These are phyloP conservation scores for Beta macrorhiza DNA, from an alignment of 179 eudicot genomes.

Conservation along the genomic window DNA sequence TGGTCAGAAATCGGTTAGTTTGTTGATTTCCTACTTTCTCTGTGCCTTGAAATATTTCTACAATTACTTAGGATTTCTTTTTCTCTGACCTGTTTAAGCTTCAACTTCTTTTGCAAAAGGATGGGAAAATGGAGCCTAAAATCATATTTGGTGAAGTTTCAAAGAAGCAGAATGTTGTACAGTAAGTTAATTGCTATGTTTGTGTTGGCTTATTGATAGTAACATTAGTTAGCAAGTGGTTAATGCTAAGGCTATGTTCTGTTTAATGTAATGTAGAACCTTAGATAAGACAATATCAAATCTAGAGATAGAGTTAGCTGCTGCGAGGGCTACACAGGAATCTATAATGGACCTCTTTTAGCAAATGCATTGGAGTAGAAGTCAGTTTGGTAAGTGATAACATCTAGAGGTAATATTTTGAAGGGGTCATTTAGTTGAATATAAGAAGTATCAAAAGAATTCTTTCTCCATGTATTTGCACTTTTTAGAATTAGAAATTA, in stretches of 20 bases:
- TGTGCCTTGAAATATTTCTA: not conserved
- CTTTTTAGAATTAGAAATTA: no score
- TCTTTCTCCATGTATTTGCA: no score
- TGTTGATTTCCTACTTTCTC: not conserved
- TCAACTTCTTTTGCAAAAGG: slow-evolving; percentile 34
- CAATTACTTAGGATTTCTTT: no score
- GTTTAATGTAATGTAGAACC: slow-evolving; percentile 42
- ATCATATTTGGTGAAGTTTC: slow-evolving; percentile 55
- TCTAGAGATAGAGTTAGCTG: slow-evolving; percentile 92
- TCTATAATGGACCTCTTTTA: slow-evolving; percentile 67
- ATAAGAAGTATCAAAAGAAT: no score
- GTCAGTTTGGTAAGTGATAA: no score
- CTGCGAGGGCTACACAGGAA: slow-evolving; percentile 92
- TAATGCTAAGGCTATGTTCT: not conserved
- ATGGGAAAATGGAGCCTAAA: slow-evolving; percentile 42
- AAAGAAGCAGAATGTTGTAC: slow-evolving; percentile 57
- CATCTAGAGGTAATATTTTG: no score
- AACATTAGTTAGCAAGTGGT: not conserved
- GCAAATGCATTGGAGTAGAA: no score
- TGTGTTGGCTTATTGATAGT: slow-evolving; percentile 6
- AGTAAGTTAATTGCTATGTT: slow-evolving; percentile 46
- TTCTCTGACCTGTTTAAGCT: not conserved
- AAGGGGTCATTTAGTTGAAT: no score
- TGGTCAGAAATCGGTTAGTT: slow-evolving; percentile 54
- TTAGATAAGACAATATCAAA: slow-evolving; percentile 86